Conservation (phyloP, 2,329 filamentous ascomycete genomes). For the Cladorrhinum sp. region DNA sequence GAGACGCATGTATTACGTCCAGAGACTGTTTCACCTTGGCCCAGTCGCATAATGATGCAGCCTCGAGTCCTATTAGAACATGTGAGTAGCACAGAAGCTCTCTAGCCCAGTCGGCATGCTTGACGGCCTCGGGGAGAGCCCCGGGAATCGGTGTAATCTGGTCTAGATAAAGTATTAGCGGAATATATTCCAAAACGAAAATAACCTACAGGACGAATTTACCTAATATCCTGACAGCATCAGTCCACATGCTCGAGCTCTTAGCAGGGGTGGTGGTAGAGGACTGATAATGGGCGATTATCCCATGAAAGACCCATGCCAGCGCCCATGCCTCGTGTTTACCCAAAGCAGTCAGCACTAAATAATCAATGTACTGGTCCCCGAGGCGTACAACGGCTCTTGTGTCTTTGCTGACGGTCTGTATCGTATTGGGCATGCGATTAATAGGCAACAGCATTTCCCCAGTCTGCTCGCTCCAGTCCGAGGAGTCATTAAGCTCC, state of each 20-base stretch:
- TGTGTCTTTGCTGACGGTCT: constrained; percentile 57
- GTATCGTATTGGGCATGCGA: constrained; percentile 45
- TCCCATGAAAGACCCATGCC: constrained; percentile 56
- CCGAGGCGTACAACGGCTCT: constrained; percentile 51
- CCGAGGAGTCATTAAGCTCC: constrained; percentile 42
- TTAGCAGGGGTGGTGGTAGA: constrained; percentile 35
- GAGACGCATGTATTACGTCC: constrained; percentile 47
- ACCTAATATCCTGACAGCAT: constrained; percentile 37
- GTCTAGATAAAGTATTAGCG: constrained; percentile 20
- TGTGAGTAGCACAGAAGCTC: constrained; percentile 67
- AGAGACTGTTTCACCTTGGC: constrained; percentile 58
- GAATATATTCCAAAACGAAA: neutral
- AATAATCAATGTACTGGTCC: constrained; percentile 48
- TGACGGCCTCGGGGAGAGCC: constrained; percentile 56
- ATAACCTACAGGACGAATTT: neutral
- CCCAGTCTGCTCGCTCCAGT: constrained; percentile 46
- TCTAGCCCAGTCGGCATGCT: constrained; percentile 61
- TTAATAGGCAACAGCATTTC: constrained; percentile 56
- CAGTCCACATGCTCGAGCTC: constrained; percentile 40
- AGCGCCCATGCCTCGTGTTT: constrained; percentile 57
- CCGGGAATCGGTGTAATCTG: constrained; percentile 35
- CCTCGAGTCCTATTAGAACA: constrained; percentile 67
- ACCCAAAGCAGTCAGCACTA: constrained; percentile 60
- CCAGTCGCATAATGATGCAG: constrained; percentile 71
- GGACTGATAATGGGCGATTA: constrained; percentile 41